Base-by-base conservation (phyloP, 2,329 filamentous ascomycete species). In the Orbilia javanica region DNA sequence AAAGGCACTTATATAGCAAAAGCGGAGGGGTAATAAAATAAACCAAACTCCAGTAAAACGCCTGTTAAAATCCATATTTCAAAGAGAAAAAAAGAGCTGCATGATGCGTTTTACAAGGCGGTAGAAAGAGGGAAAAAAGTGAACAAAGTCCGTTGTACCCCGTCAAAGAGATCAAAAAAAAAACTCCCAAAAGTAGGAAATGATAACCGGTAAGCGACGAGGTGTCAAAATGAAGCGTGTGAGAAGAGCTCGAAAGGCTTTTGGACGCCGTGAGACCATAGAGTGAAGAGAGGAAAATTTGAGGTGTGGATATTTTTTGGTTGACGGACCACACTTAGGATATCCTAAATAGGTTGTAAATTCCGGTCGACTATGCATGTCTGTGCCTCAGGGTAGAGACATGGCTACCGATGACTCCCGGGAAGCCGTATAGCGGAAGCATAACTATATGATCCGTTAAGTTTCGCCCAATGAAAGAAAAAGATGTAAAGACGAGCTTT, bases 21-120 rank as follows among this genome's bases (percentile, higher is more conserved):
- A 39, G 10, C 63, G 48, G 48, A 71, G 57, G 55, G 68, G 29
- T 39, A 74, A 42, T 57, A 53, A 52, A 60, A 36, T 57, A 44
- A 29, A 71, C 57, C 62, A 64, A 77, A 77, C 73, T 77, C 73
- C 73, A 4, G 18, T 63, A 29, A 46, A 77, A 77, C 73, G 60
- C 73, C 72, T 25, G 48, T 67, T 52, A 34, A 34, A 70, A 34
- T 39, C 52, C 52, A 42, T 13, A 55, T 34, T 57, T n/a, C 46
- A 11, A 50, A 13, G 13, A 18, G 10, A 48, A 48, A 50, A 50
- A 50, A 25, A 48, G 53, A 65, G 53, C 42, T 78, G 60, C 62
- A 72, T 62, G 52, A 78, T 78, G 67, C 65, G 46, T 78, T 70
- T 71, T 72, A 78, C 74, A 78, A 78, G 36, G 53, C 55, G 27